A percentile compares a stretch with the other conserved stretches of the same genome.
Evolutionary conservation across 495 filamentous ascomycete species (phyloP).

Genomic region (Venustampulla echinocandica): DNA sequence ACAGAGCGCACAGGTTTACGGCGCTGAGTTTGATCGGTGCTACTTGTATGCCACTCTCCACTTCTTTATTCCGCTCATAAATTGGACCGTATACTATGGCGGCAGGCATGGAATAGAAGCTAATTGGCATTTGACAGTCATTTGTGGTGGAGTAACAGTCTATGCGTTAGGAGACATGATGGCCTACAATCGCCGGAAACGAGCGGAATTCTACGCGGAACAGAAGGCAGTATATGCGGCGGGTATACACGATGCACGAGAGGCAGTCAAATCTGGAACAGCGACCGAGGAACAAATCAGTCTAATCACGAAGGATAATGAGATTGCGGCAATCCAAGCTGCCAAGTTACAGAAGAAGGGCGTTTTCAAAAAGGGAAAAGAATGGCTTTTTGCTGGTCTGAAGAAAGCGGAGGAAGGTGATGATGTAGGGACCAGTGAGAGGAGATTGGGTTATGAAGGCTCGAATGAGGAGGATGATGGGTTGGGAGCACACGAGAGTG

Average conservation of each 20-base stretch:
- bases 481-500: constrained; percentile 29
- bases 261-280: constrained; percentile 51
- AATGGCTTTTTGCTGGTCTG: constrained; percentile 32
- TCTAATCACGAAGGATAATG: constrained; percentile 54
- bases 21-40: constrained; percentile 67
- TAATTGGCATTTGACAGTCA: constrained; percentile 37
- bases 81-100: no score
- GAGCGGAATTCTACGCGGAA: constrained; percentile 56
- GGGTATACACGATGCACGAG: constrained; percentile 43
- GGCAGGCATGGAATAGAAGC: neutral
- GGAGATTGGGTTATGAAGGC: constrained; percentile 29
- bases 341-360: constrained; percentile 31
- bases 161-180: constrained; percentile 84
- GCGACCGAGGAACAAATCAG: constrained; percentile 49
- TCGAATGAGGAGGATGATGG: constrained; percentile 31
- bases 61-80: neutral
- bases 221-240: constrained; percentile 48
- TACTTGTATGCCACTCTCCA: constrained; percentile 56
- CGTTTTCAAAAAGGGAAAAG: constrained; percentile 29
- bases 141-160: constrained; percentile 63
- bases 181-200: constrained; percentile 67
- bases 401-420: constrained; percentile 38
- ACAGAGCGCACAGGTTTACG: constrained; percentile 72
- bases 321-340: constrained; percentile 32
- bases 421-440: constrained; percentile 23